Evolutionary conservation across 495 filamentous ascomycete genomes (phyloP), one percentile per base, ranked within the genome.

Genomic region (Chaetomium cochliodes): DNA sequence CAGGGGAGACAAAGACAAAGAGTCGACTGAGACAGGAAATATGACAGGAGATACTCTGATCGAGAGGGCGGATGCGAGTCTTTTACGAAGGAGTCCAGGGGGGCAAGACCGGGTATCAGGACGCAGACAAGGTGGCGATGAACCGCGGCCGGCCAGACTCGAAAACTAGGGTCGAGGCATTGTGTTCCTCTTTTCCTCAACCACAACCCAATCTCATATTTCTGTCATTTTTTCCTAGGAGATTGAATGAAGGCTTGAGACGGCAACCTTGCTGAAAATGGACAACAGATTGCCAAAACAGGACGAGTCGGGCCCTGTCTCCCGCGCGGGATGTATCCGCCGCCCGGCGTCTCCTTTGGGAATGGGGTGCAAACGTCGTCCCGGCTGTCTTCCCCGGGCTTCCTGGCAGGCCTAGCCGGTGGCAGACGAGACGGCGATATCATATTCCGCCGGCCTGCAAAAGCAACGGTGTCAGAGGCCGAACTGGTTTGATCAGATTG

Each of bases 261-360:
- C 61, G 61, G 62, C 22, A 55, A 58, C 65, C 37, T 60, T 70
- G 33, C 69, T 68, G n/a, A 51, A 70, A 61, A 54, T 33, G 66
- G 69, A 68, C 59, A 49, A 23, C 2, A 26, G 26, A 63, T 62
- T 64, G 16, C 66, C 69, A 44, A 41, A 68, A 58, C 25, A 13
- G 62, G 65, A 55, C 26, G 59, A 41, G 28, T 47, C 37, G 7
- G 33, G 42, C 42, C 26, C 41, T 55, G 44, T 46, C 56, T 67
- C 58, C 67, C 64, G 60, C 23, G 41, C 64, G 54, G 67, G 54
- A 44, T 39, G 18, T 25, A 33, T 30, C 42, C 28, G 20, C 16
- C 18, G 26, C 53, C 16, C 37, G 9, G 42, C 26, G 15, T 13
- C 28, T 41, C 49, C 9, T 39, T 51, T 18, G 13, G 23, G 20